Base-by-base conservation (phyloP, 1,284 basidiomycete genomes). In the Porodaedalea pini region DNA sequence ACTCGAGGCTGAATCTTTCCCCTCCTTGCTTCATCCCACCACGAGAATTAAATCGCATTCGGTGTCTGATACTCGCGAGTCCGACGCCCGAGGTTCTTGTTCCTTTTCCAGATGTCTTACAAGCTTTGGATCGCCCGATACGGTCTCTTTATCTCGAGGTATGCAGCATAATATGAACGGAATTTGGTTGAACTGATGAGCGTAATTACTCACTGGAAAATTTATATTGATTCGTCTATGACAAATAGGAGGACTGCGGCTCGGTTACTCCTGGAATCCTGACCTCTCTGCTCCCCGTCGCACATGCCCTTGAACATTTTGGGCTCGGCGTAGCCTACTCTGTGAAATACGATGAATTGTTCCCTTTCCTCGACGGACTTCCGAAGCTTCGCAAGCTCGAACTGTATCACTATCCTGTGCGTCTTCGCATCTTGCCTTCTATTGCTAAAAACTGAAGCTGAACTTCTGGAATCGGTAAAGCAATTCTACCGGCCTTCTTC, bases 331-430 rank as follows among this genome's bases (percentile, higher is more conserved):
- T 58, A 4, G 40, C 56, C 6, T 58, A 53, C 25, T 51, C 49
- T 8, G 25, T 58, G 32, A 58, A 58, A 39, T 58, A 58, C 44
- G 56, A 58, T 13, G 56, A 58, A 6, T 41, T 58, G 3, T 45
- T 53, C 19, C 19, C 43, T 29, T 58, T 58, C 32, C 43, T 58
- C 19, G 21, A 27, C 10, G 34, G 36, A 19, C 43, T 58, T 11
- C 32, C 41, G 11, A 43, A 53, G n/a, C 17, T 58, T 21, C 15
- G 17, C n/a, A 27, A 39, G 17, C 50, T 58, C 10, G 51, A 51
- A 15, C 11, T 58, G 5, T 58, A 36, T 36, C 56, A 58, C 25
- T 58, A 53, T 31, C 34, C 43, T 21, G 56, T 58, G 36, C 31
- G 56, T 52, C 19, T 39, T n/a, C 37, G 11, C n/a, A 11, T n/a